Percentiles rank a stretch among this genome's conserved stretches.
Evolutionary conservation across 495 filamentous ascomycete genomes (phyloP).

Genomic region (Penicillium silybi): DNA sequence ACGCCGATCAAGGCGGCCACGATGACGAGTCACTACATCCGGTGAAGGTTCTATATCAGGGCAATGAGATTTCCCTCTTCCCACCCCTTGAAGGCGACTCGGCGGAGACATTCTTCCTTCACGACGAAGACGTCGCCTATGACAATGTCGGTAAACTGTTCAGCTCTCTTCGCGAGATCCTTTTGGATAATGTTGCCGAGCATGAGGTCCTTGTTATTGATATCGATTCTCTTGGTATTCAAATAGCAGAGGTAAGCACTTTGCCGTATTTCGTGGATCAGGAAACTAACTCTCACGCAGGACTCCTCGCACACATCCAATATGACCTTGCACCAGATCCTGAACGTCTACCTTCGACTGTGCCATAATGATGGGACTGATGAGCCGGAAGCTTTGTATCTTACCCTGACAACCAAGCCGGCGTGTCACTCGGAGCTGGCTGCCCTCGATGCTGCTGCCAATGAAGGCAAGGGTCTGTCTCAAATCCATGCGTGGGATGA

Average conservation of each 20-base stretch:
- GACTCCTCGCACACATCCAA: slow-evolving; percentile 41
- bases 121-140: slow-evolving; percentile 59
- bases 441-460: slow-evolving; percentile 47
- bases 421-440: slow-evolving; percentile 42
- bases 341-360: slow-evolving; percentile 55
- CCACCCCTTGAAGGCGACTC: slow-evolving; percentile 60
- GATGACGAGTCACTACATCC: slow-evolving; percentile 35
- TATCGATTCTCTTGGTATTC: slow-evolving; percentile 63
- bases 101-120: slow-evolving; percentile 68
- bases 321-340: slow-evolving; percentile 51
- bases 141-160: slow-evolving; percentile 58
- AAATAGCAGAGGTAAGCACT: slow-evolving; percentile 65
- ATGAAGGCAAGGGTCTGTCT: slow-evolving; percentile 57
- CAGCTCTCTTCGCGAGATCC: slow-evolving; percentile 58
- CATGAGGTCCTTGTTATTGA: slow-evolving; percentile 68
- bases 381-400: slow-evolving; percentile 51
- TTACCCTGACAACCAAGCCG: slow-evolving; percentile 48
- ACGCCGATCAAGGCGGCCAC: slow-evolving; percentile 5
- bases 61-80: slow-evolving; percentile 67
- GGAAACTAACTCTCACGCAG: slow-evolving; percentile 36
- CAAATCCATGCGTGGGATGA: slow-evolving; percentile 43
- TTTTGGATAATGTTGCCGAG: slow-evolving; percentile 60
- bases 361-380: slow-evolving; percentile 56
- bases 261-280: background rate
- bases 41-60: slow-evolving; percentile 62